Evolutionary conservation across 2,329 filamentous ascomycete species (phyloP), one percentile per base, ranked within the genome.

Genomic region (Trichoderma breve): DNA sequence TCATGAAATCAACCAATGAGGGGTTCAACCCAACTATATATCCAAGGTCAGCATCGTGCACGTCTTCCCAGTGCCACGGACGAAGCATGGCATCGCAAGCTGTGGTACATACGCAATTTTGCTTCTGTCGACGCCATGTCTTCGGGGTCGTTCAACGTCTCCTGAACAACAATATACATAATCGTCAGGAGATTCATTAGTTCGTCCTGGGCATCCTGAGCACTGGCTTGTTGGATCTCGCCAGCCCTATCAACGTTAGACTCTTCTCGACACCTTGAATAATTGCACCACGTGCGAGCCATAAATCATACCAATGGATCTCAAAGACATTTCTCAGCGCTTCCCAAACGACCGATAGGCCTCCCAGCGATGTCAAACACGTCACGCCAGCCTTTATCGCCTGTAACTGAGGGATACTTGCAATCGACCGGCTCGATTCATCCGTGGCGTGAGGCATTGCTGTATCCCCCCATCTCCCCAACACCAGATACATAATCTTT

Each of bases 391-490:
- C 82, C 76, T 86, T 87, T 80, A 91, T 91, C 15, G 87, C 86
- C 70, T 84, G 83, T n/a, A 91, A 81, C 75, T 91, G 89, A 9
- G 82, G 80, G n/a, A 82, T 78, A 18, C 86, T 87, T 18, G 89
- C 89, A 58, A 86, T 85, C 5, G 84, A 85, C 57, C 84, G 83
- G 57, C 83, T 77, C 77, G 84, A 74, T 67, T 82, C 78, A 79
- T 83, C 76, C 73, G 79, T 78, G 70, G 75, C 82, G 79, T 72
- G 84, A 75, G 72, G 81, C 78, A 89, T 87, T 36, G 90, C 91
- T 12, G 90, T 93, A 63, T 90, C 85, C 3, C 86, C 87, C 92
- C 92, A 95, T 43, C 90, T 84, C 2, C 92, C 92, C 6, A 93
- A 85, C 15, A 91, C 83, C 30, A 92, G 80, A 76, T 91, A 91